These are phyloP conservation scores for Tetracladium setigerum DNA, from an alignment of 495 filamentous ascomycete genomes.

Conservation along the genomic window DNA sequence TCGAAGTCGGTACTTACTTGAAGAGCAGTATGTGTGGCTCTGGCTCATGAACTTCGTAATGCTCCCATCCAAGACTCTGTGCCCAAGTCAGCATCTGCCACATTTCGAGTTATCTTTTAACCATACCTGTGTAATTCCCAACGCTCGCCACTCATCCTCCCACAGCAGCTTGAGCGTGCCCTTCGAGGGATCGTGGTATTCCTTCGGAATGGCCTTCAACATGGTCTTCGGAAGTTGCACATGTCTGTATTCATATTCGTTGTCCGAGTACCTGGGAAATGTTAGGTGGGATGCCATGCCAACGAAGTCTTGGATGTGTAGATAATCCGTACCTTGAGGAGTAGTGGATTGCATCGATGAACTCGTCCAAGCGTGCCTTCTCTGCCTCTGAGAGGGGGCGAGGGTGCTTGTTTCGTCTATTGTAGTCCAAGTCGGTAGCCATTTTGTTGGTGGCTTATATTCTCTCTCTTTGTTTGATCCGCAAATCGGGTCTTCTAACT, in stretches of 20 bases:
- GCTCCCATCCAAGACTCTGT: conserved; percentile 95
- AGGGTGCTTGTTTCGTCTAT: conserved; percentile 75
- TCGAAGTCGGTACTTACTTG: conserved; percentile 59
- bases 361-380: conserved; percentile 78
- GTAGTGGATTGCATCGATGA: conserved; percentile 87
- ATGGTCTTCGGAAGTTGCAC: conserved; percentile 96
- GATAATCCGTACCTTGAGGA: conserved; percentile 70
- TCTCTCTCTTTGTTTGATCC: background rate
- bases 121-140: conserved; percentile 90
- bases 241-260: conserved; percentile 87
- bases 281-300: conserved; percentile 2
- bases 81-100: conserved; percentile 9
- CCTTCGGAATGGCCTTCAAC: conserved; percentile 92
- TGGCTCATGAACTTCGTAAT: conserved; percentile 98
- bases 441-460: conserved; percentile 7
- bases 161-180: conserved; percentile 93
- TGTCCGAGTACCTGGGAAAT: conserved; percentile 67
- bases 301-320: background rate
- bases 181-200: conserved; percentile 85
- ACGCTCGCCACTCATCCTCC: conserved; percentile 95
- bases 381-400: conserved; percentile 75
- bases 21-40: conserved; percentile 97
- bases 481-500: background rate
- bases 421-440: conserved; percentile 62
- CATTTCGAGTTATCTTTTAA: background rate